phyloP scores from a whole-genome alignment of 176 grass and related monocot species.

The Avena atlantica region DNA sequence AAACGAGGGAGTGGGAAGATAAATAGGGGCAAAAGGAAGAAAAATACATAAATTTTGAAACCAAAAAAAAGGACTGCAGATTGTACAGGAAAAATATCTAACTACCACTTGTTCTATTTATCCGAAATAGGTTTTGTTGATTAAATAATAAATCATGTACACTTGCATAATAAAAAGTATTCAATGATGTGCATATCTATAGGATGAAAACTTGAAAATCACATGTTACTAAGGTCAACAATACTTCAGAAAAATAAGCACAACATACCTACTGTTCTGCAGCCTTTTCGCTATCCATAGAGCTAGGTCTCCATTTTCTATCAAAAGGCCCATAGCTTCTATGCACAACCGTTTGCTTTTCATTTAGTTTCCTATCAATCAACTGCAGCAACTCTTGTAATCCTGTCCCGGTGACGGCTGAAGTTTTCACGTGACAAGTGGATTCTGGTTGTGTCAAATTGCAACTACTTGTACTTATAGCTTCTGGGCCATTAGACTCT shows the following conservation, averaged over 20 bases:
- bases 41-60: not conserved
- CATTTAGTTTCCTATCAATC: conserved; percentile 73
- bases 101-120: conserved; percentile 1
- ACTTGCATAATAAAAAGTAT: conserved; percentile 31
- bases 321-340: conserved; percentile 73
- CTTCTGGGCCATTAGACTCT: conserved; percentile 27
- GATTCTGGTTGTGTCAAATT: conserved; percentile 42
- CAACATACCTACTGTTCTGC: conserved; percentile 62
- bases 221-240: conserved; percentile 4
- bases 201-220: conserved; percentile 20
- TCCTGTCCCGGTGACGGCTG: conserved; percentile 69
- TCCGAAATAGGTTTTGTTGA: not conserved
- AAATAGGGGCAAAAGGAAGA: not conserved
- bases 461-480: conserved; percentile 14
- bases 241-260: conserved; percentile 8
- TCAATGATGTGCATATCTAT: not conserved
- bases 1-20: not conserved
- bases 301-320: conserved; percentile 84
- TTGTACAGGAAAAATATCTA: conserved; percentile 26
- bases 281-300: conserved; percentile 57
- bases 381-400: conserved; percentile 76
- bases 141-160: not conserved
- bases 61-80: not conserved
- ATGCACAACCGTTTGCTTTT: conserved; percentile 61
- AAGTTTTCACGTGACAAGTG: conserved; percentile 75